Evolutionary conservation across 441 rosid species (phyloP), one percentile per base, ranked within the genome.

Genomic region (Populus hybrid): DNA sequence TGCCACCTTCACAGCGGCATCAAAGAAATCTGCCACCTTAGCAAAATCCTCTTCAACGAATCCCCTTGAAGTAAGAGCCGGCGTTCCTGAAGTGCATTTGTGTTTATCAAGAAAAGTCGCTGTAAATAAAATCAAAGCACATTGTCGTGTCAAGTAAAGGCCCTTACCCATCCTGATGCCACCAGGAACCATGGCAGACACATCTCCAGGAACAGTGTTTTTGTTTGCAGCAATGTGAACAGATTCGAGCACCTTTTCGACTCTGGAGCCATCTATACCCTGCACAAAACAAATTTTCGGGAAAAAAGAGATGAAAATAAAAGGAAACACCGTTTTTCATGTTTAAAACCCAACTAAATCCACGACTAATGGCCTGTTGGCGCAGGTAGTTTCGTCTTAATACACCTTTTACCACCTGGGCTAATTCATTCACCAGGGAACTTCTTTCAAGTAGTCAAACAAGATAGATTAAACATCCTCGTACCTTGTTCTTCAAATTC

Each of bases 101-200:
- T 38, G 65, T 59, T 72, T 63, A 75, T 84, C 79, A 77, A 73
- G 66, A 8, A 64, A 78, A 63, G 5, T 72, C 42, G 1, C 32
- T 20, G 30, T 0, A 59, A 72, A 32, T 36, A 30, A 16, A 57
- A 69, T 7, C 23, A 34, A 64, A n/a, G 14, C 65, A 50, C 8
- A 65, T 67, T 67, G 7, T 28, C 69, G n/a, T 5, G 32, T 38
- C 23, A 70, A 64, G 34, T 28, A 67, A 66, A 63, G 50, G 74
- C 68, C 70, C 85, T 70, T 88, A 95, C 98, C 99, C 99, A 95
- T 94, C 72, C 97, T 92, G 81, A 95, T 91, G 79, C 99, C 99
- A 83, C 99, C 99, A 66, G 99, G 99, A 90, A 95, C 99, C 99
- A 95, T 95, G 84, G 99, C 99, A 67, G 98, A 95, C 81, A 95